phyloP scores from a whole-genome alignment of 2,329 filamentous ascomycete species.

The Didymosphaeria variabile region DNA sequence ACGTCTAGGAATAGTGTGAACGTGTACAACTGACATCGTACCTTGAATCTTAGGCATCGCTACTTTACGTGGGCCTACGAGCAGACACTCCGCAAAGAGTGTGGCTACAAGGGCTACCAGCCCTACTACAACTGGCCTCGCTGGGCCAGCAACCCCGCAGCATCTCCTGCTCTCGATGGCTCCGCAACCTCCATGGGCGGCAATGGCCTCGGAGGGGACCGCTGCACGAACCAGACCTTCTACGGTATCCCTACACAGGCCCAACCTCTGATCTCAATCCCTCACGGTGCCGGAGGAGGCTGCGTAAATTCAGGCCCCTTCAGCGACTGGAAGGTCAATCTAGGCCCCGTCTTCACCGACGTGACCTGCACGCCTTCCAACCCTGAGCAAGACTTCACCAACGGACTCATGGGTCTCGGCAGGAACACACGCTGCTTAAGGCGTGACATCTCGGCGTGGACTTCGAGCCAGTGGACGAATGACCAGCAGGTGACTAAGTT shows the following conservation, averaged over 20 bases:
- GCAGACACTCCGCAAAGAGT: slow-evolving; percentile 39
- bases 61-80: slow-evolving; percentile 41
- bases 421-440: slow-evolving; percentile 49
- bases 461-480: slow-evolving; percentile 38
- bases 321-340: slow-evolving; percentile 54
- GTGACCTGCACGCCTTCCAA: slow-evolving; percentile 36
- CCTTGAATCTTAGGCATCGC: slow-evolving; percentile 27
- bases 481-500: slow-evolving; percentile 37
- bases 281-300: slow-evolving; percentile 63
- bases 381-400: slow-evolving; percentile 38
- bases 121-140: slow-evolving; percentile 44
- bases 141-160: slow-evolving; percentile 39
- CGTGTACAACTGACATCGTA: background rate
- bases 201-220: slow-evolving; percentile 49
- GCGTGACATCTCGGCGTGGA: slow-evolving; percentile 46
- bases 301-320: slow-evolving; percentile 63
- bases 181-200: slow-evolving; percentile 57
- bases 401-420: slow-evolving; percentile 34
- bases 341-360: slow-evolving; percentile 59
- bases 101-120: slow-evolving; percentile 40
- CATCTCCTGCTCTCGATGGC: slow-evolving; percentile 64
- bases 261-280: slow-evolving; percentile 46
- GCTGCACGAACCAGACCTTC: slow-evolving; percentile 24
- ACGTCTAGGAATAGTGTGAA: background rate
- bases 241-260: slow-evolving; percentile 32